These are phyloP conservation scores for Athelia psychrophila DNA, from an alignment of 1,284 basidiomycete species.

Conservation along the genomic window DNA sequence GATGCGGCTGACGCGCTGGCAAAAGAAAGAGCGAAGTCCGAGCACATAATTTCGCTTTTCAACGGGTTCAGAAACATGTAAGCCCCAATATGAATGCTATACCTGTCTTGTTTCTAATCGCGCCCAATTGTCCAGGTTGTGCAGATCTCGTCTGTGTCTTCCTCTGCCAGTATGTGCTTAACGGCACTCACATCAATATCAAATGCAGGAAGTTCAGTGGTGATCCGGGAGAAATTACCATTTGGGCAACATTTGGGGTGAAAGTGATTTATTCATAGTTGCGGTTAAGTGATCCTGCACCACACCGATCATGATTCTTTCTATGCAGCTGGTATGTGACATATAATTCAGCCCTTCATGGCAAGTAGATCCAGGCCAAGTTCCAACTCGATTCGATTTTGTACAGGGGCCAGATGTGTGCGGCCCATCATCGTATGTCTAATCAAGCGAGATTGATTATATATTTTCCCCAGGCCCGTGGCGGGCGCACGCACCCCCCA, in stretches of 20 bases:
- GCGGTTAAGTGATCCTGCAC: background rate
- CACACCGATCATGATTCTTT: background rate
- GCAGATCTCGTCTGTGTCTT: background rate
- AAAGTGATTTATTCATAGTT: conserved; percentile 3
- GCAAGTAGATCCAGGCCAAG: conserved; percentile 1
- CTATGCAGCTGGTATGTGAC: background rate
- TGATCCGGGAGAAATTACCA: conserved; percentile 21
- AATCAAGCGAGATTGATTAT: background rate
- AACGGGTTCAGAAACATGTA: background rate
- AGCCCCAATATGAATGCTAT: background rate
- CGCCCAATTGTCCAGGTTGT: background rate
- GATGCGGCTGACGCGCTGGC: too few species aligned
- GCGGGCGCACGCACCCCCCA: conserved; percentile 34
- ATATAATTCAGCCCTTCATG: too few species aligned
- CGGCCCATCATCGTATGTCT: conserved; percentile 22
- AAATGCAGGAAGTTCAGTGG: conserved; percentile 26
- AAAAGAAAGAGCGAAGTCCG: too few species aligned
- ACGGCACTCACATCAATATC: background rate
- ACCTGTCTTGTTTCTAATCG: background rate
- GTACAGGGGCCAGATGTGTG: conserved; percentile 29
- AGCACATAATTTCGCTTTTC: background rate
- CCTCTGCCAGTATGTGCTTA: conserved; percentile 4
- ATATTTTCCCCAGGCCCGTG: conserved; percentile 19
- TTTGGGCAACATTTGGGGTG: too few species aligned
- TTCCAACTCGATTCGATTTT: background rate